Percentiles rank a stretch among this genome's conserved stretches.
phyloP scores from a whole-genome alignment of 352 stramenopile genomes.

The Phytophthora hibernalis region DNA sequence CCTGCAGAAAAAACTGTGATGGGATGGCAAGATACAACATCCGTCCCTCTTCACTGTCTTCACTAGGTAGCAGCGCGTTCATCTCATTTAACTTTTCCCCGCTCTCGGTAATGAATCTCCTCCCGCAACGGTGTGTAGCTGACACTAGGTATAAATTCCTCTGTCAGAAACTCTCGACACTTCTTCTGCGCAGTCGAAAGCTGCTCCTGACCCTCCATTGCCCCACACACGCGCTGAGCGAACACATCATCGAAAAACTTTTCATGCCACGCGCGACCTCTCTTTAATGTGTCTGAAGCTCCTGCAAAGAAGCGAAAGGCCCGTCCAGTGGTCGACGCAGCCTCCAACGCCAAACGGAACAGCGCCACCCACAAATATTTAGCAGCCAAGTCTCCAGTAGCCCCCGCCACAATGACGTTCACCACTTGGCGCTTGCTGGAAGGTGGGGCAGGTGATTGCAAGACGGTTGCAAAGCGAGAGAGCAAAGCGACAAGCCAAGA shows the following conservation, averaged over 20 bases:
- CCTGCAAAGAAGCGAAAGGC: constrained; percentile 53
- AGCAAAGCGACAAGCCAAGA: not conserved
- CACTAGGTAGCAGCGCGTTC: constrained; percentile 7
- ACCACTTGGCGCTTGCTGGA: constrained; percentile 25
- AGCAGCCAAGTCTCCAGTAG: constrained; percentile 80
- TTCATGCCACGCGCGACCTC: constrained; percentile 41
- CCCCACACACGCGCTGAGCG: constrained; percentile 46
- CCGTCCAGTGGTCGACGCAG: constrained; percentile 1
- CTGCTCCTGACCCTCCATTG: not conserved
- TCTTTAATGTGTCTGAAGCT: constrained; percentile 38
- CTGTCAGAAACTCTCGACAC: constrained; percentile 46
- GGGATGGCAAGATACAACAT: constrained; percentile 87
- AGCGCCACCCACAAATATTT: constrained; percentile 87
- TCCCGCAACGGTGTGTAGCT: constrained; percentile 52
- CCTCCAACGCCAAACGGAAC: constrained; percentile 63
- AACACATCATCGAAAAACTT: constrained; percentile 50
- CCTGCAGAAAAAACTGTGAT: constrained; percentile 66
- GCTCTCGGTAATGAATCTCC: constrained; percentile 41
- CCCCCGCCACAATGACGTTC: constrained; percentile 65
- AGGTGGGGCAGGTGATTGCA: not conserved
- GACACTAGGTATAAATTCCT: constrained; percentile 47
- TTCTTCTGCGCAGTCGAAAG: constrained; percentile 3
- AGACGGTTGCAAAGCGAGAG: not conserved
- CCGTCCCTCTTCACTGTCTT: constrained; percentile 47
- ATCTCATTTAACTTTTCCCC: constrained; percentile 19